Evolutionary conservation across 257 asterid genomes (phyloP), one percentile per base, ranked within the genome.

Genomic region (Ocimum tenuiflorum): DNA sequence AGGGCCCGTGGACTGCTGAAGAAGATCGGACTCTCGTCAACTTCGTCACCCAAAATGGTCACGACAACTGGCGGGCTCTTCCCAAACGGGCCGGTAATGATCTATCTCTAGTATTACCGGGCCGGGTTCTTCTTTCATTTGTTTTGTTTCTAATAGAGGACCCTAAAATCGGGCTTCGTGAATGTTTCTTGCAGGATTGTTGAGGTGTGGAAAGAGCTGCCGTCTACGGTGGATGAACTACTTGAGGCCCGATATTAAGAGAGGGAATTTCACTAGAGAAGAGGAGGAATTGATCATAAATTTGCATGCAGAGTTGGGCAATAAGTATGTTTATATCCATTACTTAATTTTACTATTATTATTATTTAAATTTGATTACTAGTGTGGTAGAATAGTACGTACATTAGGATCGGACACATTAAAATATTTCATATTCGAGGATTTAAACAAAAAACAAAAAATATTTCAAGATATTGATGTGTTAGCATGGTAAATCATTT

Each of bases 61-160:
- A 80, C 72, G 89, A 76, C 20, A 91, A 91, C 43, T 91, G 97
- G 97, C 80, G 95, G 69, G 88, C 87, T 7, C 95, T 90, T 11
- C 97, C 97, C 35, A 81, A 83, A 72, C 79, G 54, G 49, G 96
- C 97, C 51, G 97, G 96, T 88, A 82, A 48, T n/a, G 4, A 13
- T 47, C 43, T 0, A 24, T 29, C n/a, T 27, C 48, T 38, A 24
- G 4, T 24, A 1, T 24, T 1, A 31, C 5, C 36, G 5, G 36
- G 36, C 36, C 36, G 36, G 7, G 0, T 10, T n/a, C 24, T 36
- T 35, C 0, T 38, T 27, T 27, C 31, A 27, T 27, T 27, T 27
- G 31, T 2, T 27, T 27, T 27, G 31, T 4, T 27, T 27, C 4
- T n/a, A n/a, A n/a, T n/a, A n/a, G n/a, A n/a, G n/a, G n/a, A n/a